Conservation (phyloP, 768 basidiomycete species). For the Macrocybe gigantea region DNA sequence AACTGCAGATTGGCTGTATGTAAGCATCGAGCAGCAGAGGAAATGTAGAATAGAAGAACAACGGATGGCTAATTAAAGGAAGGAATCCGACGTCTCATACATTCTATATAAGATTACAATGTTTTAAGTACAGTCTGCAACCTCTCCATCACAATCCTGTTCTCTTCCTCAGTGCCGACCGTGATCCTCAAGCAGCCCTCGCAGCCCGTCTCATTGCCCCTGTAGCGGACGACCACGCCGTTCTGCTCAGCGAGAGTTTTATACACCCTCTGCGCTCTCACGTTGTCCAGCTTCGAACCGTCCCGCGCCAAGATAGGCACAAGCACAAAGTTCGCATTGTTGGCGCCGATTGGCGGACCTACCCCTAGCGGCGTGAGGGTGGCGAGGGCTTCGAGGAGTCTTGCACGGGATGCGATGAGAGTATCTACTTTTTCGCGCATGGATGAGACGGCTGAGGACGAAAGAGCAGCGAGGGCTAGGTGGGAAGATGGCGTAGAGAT, state of each 20-base stretch:
- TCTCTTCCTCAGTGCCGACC: constrained; percentile 82
- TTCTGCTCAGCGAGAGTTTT: constrained; percentile 76
- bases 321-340: constrained; percentile 88
- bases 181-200: constrained; percentile 85
- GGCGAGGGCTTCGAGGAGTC: constrained; percentile 46
- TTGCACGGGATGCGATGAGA: constrained; percentile 52
- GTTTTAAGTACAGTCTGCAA: constrained; percentile 41
- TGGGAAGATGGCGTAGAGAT: constrained; percentile 86
- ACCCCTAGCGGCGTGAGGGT: constrained; percentile 46
- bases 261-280: constrained; percentile 62
- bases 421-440: constrained; percentile 65
- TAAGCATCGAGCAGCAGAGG: too few relatives aligned
- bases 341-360: constrained; percentile 68
- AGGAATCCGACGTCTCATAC: too few relatives aligned
- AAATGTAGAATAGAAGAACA: too few relatives aligned
- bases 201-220: constrained; percentile 85
- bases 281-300: constrained; percentile 46
- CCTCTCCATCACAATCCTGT: constrained; percentile 47
- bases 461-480: constrained; percentile 75
- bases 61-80: too few relatives aligned
- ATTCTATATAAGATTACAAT: constrained; percentile 10
- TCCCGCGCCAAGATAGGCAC: constrained; percentile 61
- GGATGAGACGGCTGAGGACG: constrained; percentile 47
- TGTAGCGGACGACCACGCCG: constrained; percentile 86
- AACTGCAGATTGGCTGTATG: too few relatives aligned